Conservation (phyloP, 192 early-diverging fungal species). For the Coemansia reversa region DNA sequence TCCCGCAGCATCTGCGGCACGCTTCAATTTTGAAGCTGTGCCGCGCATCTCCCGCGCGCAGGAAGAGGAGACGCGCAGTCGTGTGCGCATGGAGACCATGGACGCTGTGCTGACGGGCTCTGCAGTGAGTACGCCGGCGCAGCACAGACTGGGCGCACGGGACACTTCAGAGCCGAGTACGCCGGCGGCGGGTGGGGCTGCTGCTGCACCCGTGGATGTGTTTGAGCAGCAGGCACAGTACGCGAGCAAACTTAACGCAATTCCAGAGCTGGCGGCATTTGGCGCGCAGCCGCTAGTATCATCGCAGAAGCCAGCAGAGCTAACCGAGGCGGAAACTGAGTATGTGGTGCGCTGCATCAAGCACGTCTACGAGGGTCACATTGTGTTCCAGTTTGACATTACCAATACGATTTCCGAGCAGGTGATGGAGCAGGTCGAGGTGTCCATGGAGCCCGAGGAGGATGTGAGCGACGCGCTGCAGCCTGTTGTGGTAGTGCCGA, state of each 20-base stretch:
- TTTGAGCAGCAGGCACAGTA: slow-evolving; percentile 68
- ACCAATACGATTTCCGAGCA: slow-evolving; percentile 94
- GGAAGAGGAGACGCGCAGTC: slow-evolving; percentile 76
- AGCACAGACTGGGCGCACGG: background rate
- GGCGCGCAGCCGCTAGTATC: slow-evolving; percentile 75
- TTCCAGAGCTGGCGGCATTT: slow-evolving; percentile 82
- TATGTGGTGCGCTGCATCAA: slow-evolving; percentile 91
- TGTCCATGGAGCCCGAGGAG: slow-evolving; percentile 78
- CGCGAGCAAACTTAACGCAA: slow-evolving; percentile 71
- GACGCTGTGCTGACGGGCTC: slow-evolving; percentile 48
- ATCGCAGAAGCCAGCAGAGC: slow-evolving; percentile 66
- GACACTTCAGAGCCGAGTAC: slow-evolving; percentile 6
- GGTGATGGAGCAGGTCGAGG: slow-evolving; percentile 85
- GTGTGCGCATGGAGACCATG: slow-evolving; percentile 52
- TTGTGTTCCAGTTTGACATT: slow-evolving; percentile 96
- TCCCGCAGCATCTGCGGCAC: slow-evolving; percentile 55
- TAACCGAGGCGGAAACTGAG: slow-evolving; percentile 95
- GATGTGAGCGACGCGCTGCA: slow-evolving; percentile 56
- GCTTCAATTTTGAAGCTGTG: slow-evolving; percentile 76
- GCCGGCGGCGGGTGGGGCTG: slow-evolving; percentile 8
- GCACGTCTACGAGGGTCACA: slow-evolving; percentile 85
- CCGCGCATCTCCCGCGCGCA: slow-evolving; percentile 84
- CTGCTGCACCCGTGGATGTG: slow-evolving; percentile 27
- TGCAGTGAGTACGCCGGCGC: slow-evolving; percentile 23
- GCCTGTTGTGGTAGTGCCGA: slow-evolving; percentile 72